Conservation (phyloP, 257 asterid genomes). For the Capsicum baccatum region DNA sequence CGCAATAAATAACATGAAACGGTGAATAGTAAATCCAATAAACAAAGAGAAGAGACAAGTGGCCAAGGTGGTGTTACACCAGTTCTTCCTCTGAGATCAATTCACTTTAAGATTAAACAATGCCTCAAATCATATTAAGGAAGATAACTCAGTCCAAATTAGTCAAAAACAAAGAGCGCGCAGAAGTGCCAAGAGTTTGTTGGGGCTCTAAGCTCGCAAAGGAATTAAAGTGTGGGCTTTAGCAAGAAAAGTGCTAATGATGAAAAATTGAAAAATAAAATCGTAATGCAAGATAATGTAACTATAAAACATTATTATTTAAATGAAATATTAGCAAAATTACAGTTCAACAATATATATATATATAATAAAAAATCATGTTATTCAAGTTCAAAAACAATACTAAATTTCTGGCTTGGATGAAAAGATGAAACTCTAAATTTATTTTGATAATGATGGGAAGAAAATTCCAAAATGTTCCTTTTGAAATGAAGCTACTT, state of each 20-base stretch:
- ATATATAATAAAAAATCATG: neutral
- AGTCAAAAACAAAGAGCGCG: neutral
- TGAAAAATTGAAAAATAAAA: neutral
- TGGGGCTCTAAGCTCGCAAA: neutral
- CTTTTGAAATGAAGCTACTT: neutral
- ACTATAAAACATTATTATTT: neutral
- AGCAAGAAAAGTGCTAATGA: neutral
- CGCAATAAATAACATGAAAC: neutral
- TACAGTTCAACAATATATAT: too few species aligned
- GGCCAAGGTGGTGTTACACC: constrained; percentile 13
- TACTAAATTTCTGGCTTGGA: neutral
- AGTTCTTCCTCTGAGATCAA: neutral
- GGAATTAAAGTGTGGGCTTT: neutral
- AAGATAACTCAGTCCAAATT: neutral
- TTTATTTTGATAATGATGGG: neutral
- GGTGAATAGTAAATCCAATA: neutral
- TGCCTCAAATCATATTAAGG: neutral
- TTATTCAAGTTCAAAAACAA: constrained; percentile 7
- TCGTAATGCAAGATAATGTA: neutral
- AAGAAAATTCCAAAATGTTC: neutral
- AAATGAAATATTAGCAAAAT: neutral
- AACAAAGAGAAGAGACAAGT: neutral
- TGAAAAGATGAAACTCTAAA: neutral
- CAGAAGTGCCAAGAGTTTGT: neutral
- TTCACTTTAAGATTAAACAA: constrained; percentile 4